Conservation (phyloP, 345 rosid species). For the Eucalyptus pauciflora region DNA sequence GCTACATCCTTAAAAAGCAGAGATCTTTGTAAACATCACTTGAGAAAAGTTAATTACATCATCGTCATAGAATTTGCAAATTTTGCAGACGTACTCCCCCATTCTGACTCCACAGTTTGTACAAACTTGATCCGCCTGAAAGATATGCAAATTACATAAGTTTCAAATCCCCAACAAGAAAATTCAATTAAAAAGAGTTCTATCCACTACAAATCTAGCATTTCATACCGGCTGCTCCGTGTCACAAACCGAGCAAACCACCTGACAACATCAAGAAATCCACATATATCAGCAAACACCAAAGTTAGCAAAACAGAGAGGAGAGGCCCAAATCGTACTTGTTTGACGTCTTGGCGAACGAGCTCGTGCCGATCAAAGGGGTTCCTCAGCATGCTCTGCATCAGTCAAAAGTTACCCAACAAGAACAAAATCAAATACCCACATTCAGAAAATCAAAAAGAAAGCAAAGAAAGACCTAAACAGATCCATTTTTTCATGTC, state of each 20-base stretch:
- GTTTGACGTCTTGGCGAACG: constrained; percentile 71
- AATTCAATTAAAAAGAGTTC: not conserved
- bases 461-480: not conserved
- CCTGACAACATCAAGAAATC: constrained; percentile 28
- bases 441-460: not conserved
- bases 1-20: not conserved
- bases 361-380: constrained; percentile 61
- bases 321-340: constrained; percentile 6
- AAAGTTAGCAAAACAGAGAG: not conserved
- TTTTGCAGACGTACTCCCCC: constrained; percentile 91
- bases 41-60: constrained; percentile 33
- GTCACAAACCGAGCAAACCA: constrained; percentile 86
- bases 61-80: constrained; percentile 92
- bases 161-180: not conserved
- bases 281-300: not conserved
- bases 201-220: not conserved
- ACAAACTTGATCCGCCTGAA: constrained; percentile 68
- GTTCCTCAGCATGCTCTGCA: constrained; percentile 55
- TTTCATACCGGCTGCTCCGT: constrained; percentile 85
- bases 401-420: not conserved
- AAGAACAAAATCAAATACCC: not conserved
- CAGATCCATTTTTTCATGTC: not conserved
- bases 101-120: constrained; percentile 94
- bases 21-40: not conserved
- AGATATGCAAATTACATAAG: not conserved